Conservation (phyloP, 495 filamentous ascomycete genomes). For the Trichocladium antarcticum region DNA sequence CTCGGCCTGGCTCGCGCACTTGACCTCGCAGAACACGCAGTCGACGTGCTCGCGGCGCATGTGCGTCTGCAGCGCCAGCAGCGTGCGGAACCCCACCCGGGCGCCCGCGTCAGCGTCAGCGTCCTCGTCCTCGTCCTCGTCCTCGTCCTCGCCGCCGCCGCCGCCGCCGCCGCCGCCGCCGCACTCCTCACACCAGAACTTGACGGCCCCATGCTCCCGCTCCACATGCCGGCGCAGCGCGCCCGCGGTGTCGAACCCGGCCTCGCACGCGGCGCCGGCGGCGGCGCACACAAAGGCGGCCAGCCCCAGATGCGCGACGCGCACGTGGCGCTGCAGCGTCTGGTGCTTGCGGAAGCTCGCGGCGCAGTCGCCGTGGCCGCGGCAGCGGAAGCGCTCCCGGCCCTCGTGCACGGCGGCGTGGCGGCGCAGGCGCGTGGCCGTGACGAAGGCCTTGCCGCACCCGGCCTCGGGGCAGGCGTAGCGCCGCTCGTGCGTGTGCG, state of each 20-base stretch:
- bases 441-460: conserved; percentile 74
- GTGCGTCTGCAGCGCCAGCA: conserved; percentile 58
- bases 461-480: conserved; percentile 57
- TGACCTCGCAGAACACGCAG: conserved; percentile 60
- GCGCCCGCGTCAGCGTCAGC: conserved; percentile 17
- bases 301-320: conserved; percentile 54
- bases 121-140: background rate
- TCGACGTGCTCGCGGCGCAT: conserved; percentile 57
- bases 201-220: conserved; percentile 52
- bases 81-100: conserved; percentile 56
- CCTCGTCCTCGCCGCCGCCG: conserved; percentile 26
- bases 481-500: conserved; percentile 60
- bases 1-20: conserved; percentile 48
- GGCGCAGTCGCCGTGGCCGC: conserved; percentile 59
- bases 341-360: conserved; percentile 79
- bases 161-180: conserved; percentile 19
- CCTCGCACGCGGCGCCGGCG: conserved; percentile 46
- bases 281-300: conserved; percentile 58
- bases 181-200: conserved; percentile 66
- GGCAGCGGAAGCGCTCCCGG: conserved; percentile 58
- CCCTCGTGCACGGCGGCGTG: conserved; percentile 60
- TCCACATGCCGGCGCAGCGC: conserved; percentile 61
- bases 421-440: conserved; percentile 56
- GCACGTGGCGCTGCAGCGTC: conserved; percentile 75
- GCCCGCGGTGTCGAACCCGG: conserved; percentile 58